phyloP scores from a whole-genome alignment of 2,329 filamentous ascomycete genomes.

The Nemania sp. region DNA sequence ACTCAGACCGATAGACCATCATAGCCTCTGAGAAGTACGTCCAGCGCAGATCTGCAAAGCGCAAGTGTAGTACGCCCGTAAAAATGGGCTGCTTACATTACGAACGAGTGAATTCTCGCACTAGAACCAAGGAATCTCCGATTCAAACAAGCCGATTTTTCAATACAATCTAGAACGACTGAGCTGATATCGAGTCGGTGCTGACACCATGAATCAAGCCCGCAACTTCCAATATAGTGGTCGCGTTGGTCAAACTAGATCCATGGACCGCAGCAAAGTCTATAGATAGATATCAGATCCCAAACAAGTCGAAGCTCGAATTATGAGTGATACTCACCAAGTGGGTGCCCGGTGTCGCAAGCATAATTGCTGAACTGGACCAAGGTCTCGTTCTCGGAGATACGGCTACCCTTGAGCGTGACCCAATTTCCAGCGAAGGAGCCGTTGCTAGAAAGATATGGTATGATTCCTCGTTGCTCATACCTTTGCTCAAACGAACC shows the following conservation, averaged over 20 bases:
- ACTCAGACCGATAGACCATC: too few relatives aligned
- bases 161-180: constrained; percentile 6
- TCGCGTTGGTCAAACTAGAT: constrained; percentile 14
- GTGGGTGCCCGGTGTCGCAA: constrained; percentile 23
- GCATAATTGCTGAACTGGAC: constrained; percentile 15
- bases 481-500: constrained; percentile 25
- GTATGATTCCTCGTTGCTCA: constrained; percentile 17
- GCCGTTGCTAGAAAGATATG: constrained; percentile 17
- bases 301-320: too few relatives aligned
- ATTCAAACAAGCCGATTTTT: background rate
- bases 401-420: constrained; percentile 14
- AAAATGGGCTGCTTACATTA: too few relatives aligned
- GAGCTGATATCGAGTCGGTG: constrained; percentile 7
- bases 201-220: constrained; percentile 8
- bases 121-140: background rate
- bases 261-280: constrained; percentile 11
- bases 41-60: too few relatives aligned
- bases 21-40: too few relatives aligned
- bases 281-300: background rate
- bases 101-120: too few relatives aligned
- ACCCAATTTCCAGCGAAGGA: constrained; percentile 20
- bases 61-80: too few relatives aligned
- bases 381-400: constrained; percentile 22
- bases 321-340: constrained; percentile 5
- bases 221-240: constrained; percentile 3